phyloP scores from a whole-genome alignment of 768 basidiomycete genomes.

The Psilocybe subaeruginosa region DNA sequence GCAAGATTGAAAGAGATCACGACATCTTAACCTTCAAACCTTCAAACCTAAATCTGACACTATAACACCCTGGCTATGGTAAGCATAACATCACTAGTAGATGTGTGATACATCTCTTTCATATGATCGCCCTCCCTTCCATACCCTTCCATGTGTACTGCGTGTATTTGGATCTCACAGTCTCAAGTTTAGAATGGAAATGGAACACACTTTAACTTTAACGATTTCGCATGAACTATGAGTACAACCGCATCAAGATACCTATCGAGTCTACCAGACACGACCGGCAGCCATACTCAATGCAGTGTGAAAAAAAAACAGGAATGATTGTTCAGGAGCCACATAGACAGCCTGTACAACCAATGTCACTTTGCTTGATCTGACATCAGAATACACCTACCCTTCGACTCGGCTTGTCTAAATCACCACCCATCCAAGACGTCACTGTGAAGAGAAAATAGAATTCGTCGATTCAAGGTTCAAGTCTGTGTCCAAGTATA shows the following conservation, averaged over 20 bases:
- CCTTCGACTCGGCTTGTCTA: not conserved
- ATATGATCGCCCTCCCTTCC: not conserved
- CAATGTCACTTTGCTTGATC: not conserved
- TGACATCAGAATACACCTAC: not conserved
- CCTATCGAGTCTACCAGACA: not conserved
- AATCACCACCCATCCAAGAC: not conserved
- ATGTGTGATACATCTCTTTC: not conserved
- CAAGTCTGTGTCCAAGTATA: not conserved
- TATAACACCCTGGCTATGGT: not conserved
- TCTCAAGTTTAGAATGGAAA: not conserved
- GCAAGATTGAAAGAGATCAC: conserved; percentile 42
- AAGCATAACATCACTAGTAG: not conserved
- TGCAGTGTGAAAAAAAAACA: too few species aligned
- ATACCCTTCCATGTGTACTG: not conserved
- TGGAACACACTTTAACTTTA: not conserved
- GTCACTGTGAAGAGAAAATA: not conserved
- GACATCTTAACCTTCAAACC: not conserved
- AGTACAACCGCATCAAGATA: not conserved
- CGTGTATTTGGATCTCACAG: not conserved
- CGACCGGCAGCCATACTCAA: not conserved
- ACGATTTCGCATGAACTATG: not conserved
- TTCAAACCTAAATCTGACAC: not conserved
- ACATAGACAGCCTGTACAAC: not conserved
- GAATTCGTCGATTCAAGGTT: too few species aligned
- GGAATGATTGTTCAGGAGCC: too few species aligned